Evolutionary conservation across 2,329 filamentous ascomycete species (phyloP), one percentile per base, ranked within the genome.

Genomic region (Endothia cerciana): DNA sequence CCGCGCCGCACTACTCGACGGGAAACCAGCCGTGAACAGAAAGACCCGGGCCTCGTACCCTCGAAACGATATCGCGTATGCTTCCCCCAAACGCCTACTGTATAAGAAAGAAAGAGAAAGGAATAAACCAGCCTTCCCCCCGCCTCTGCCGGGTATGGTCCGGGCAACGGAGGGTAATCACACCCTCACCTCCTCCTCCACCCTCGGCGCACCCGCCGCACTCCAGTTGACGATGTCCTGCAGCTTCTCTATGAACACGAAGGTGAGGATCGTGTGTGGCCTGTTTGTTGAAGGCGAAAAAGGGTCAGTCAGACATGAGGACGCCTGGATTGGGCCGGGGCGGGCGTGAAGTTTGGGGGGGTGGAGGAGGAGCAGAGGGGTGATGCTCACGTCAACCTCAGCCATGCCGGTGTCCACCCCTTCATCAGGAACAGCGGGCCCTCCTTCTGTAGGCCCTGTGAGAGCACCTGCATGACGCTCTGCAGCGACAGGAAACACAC

Each of bases 221-320:
- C 47, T 60, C 61, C 61, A 66, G 57, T 65, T 65, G 43, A 68
- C 66, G 49, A 81, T 63, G n/a, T 74, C 70, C 62, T 78, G 72
- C 45, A 81, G 71, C 69, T 81, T 77, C 69, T 82, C 79, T 75
- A 81, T 81, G 63, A 82, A 81, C 0, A 82, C 75, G 69, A 81
- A 82, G 0, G 78, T 82, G 63, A 82, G 71, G n/a, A 82, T 74
- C 1, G 80, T 81, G 56, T 81, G 78, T 0, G 80, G 79, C 41
- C 79, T 80, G 47, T 57, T 57, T 7, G 45, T 19, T 22, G 8
- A 25, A 36, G 28, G 30, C 19, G 33, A 36, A 25, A 19, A n/a
- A 7, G 13, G 17, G 36, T 22, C 30, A 57, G 19, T 2, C 19
- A 1, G 45, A 5, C 8, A 13, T n/a, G n/a, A n/a, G n/a, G n/a